These are phyloP conservation scores for Coriolopsis trogii DNA, from an alignment of 1,284 basidiomycete genomes.

Conservation along the genomic window DNA sequence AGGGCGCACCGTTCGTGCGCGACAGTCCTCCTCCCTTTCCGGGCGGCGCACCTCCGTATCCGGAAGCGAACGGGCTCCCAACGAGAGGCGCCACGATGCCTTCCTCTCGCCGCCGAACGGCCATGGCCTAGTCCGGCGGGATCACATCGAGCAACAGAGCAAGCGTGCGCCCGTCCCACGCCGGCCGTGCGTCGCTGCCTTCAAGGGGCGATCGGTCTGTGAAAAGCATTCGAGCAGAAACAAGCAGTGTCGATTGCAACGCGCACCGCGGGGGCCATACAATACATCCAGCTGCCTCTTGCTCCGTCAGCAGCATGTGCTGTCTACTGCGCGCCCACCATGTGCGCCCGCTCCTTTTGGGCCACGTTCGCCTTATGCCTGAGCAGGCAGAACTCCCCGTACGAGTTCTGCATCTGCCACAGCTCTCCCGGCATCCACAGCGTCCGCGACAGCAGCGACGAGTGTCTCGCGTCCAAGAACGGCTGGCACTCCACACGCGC, in stretches of 20 bases:
- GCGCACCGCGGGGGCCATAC: no score
- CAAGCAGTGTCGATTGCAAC: slow-evolving; percentile 3
- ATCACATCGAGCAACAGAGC: slow-evolving; percentile 14
- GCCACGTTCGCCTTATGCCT: slow-evolving; percentile 50
- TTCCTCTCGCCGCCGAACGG: background rate
- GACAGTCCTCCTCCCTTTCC: background rate
- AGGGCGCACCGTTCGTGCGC: no score
- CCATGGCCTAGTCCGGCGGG: background rate
- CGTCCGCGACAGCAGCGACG: slow-evolving; percentile 68
- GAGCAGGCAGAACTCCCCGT: slow-evolving; percentile 74
- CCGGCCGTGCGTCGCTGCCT: slow-evolving; percentile 1
- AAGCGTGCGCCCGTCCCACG: slow-evolving; percentile 1
- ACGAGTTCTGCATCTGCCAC: slow-evolving; percentile 68
- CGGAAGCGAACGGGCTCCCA: background rate
- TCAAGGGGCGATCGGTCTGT: background rate
- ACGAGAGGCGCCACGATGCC: background rate
- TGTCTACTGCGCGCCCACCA: slow-evolving; percentile 22
- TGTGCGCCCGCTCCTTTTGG: slow-evolving; percentile 41
- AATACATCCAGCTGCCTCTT: no score
- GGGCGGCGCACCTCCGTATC: background rate
- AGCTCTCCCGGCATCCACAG: slow-evolving; percentile 76
- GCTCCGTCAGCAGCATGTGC: no score
- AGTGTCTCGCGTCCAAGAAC: slow-evolving; percentile 83
- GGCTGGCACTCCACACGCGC: slow-evolving; percentile 74
- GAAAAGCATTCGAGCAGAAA: background rate